Conservation (phyloP, 768 basidiomycete genomes). For the Pleurotus cornucopiae region DNA sequence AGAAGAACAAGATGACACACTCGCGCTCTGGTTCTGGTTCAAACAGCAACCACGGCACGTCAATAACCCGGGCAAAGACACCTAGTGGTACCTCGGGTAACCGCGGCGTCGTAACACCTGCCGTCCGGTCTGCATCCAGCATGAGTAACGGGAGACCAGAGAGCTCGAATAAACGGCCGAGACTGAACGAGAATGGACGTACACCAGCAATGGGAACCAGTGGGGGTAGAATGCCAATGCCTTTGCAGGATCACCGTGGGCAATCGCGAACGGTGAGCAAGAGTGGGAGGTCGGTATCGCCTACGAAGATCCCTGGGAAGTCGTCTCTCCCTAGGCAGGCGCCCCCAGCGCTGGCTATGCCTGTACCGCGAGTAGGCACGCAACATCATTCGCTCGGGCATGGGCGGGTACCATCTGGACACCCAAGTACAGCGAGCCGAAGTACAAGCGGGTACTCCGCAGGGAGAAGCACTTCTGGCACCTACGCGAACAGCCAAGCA, state of each 20-base stretch:
- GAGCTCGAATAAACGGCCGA: conserved; percentile 58
- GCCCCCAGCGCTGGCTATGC: conserved; percentile 37
- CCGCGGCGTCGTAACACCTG: conserved; percentile 56
- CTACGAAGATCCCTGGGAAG: conserved; percentile 44
- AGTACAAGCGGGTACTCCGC: conserved; percentile 10
- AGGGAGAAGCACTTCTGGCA: conserved; percentile 16
- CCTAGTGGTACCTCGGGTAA: conserved; percentile 13
- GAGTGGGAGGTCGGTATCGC: conserved; percentile 34
- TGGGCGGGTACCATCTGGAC: conserved; percentile 39
- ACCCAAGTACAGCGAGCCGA: conserved; percentile 4
- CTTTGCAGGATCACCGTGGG: conserved; percentile 37
- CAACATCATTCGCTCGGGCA: conserved; percentile 55
- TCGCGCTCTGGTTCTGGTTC: conserved; percentile 56
- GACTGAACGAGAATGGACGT: conserved; percentile 36
- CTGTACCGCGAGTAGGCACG: conserved; percentile 45
- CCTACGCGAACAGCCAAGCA: conserved; percentile 19
- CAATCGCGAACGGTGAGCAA: conserved; percentile 8
- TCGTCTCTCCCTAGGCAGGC: conserved; percentile 23
- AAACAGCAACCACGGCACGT: conserved; percentile 31
- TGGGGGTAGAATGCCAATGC: conserved; percentile 17
- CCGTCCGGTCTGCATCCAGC: conserved; percentile 51
- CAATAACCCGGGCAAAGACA: conserved; percentile 35
- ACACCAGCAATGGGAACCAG: conserved; percentile 17
- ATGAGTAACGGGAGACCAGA: conserved; percentile 19
- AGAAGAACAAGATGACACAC: conserved; percentile 17